Evolutionary conservation across 1,139 yeast genomes (phyloP).

Genomic region (Wickerhamomyces sp.): DNA sequence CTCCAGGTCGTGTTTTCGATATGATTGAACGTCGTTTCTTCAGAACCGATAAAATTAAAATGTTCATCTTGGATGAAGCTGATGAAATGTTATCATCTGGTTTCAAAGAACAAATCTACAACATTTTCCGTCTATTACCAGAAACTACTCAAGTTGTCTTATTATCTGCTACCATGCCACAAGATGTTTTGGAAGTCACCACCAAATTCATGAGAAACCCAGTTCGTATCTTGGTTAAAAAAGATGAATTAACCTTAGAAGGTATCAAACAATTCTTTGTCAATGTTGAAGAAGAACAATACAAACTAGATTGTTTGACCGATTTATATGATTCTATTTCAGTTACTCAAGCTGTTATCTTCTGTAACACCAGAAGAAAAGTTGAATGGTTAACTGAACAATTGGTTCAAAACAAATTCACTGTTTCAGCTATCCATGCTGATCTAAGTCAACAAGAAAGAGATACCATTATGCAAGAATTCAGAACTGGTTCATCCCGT

Average conservation of each 20-base stretch:
- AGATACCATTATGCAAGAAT: constrained; percentile 97
- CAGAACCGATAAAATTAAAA: constrained; percentile 85
- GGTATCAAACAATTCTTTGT: constrained; percentile 97
- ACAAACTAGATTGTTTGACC: constrained; percentile 92
- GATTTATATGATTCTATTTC: constrained; percentile 97
- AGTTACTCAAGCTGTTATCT: constrained; percentile 97
- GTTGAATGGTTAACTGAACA: constrained; percentile 91
- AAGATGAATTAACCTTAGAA: constrained; percentile 96
- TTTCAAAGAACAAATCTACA: constrained; percentile 96
- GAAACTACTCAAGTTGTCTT: constrained; percentile 94
- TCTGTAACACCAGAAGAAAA: constrained; percentile 98
- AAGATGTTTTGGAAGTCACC: constrained; percentile 94
- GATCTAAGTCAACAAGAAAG: constrained; percentile 96
- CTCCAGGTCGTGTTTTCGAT: constrained; percentile 98
- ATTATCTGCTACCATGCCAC: constrained; percentile 97
- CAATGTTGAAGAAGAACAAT: constrained; percentile 89
- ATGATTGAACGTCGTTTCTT: constrained; percentile 94
- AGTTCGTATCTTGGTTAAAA: constrained; percentile 93
- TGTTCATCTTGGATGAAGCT: constrained; percentile 98
- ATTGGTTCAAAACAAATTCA: constrained; percentile 82
- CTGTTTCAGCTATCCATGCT: constrained; percentile 97
- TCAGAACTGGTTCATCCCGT: constrained; percentile 98
- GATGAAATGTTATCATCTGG: constrained; percentile 98
- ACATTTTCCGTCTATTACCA: constrained; percentile 91
- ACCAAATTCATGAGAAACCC: constrained; percentile 97